Percentiles rank a stretch among this genome's conserved stretches.
Conservation (phyloP, 2,329 filamentous ascomycete species). For the Ophiostoma novo-ulmi region DNA sequence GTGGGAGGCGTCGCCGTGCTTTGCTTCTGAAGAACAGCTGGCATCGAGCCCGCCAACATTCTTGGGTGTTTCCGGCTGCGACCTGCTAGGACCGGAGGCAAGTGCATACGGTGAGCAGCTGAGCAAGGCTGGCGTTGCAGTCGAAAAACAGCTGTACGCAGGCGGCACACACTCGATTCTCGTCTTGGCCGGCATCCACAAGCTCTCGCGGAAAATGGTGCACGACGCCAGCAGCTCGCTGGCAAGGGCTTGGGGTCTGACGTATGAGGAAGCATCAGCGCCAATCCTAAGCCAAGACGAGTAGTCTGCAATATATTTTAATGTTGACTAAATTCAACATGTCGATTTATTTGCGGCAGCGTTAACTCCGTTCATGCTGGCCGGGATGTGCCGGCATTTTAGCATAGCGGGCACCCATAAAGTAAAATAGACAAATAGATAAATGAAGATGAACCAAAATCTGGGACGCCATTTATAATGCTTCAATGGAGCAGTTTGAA, state of each 20-base stretch:
- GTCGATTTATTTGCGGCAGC: background rate
- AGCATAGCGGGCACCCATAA: background rate
- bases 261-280: constrained; percentile 17
- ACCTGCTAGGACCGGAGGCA: constrained; percentile 53
- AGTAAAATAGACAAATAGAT: background rate
- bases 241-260: constrained; percentile 12
- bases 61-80: constrained; percentile 51
- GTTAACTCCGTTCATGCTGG: background rate
- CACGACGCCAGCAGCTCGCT: constrained; percentile 21
- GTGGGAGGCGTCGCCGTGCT: constrained; percentile 25
- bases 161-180: constrained; percentile 26
- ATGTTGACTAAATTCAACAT: too few species aligned
- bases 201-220: constrained; percentile 19
- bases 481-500: too few species aligned
- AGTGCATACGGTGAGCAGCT: constrained; percentile 48
- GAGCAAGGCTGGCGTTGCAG: constrained; percentile 41
- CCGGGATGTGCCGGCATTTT: background rate
- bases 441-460: background rate
- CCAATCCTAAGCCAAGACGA: constrained; percentile 20
- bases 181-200: constrained; percentile 21
- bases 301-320: background rate
- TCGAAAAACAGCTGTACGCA: constrained; percentile 37
- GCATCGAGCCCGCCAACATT: constrained; percentile 47
- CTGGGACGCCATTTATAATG: too few species aligned
- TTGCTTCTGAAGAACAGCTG: constrained; percentile 47